Evolutionary conservation across 179 eudicot species (phyloP), one percentile per base, ranked within the genome.

Genomic region (Actinidia chinensis): DNA sequence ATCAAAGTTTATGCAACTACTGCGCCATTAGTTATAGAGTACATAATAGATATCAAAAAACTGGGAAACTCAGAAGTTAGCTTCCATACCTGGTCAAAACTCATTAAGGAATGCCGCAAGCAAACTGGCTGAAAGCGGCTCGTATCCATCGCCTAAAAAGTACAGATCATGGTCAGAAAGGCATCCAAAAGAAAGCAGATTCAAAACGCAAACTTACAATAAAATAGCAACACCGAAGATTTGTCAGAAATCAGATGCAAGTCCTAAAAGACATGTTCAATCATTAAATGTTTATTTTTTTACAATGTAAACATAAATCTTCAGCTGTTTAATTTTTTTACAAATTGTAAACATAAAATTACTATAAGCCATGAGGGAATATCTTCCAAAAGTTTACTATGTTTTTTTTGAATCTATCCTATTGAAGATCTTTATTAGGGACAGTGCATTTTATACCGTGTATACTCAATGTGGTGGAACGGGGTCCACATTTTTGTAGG

Each of bases 121-220:
- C 83, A 68, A 5, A 28, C 69, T 54, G 81, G 70, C 75, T 75
- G 74, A 84, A 81, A 70, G 83, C 23, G 59, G 80, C 89, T 65
- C 84, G 85, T 74, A 84, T 78, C 89, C 89, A 86, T 54, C 82
- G 87, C 80, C 89, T 86, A 63, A 22, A 36, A 13, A 44, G 56
- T 11, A 74, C 25, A 40, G 50, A 18, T 14, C 14, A 56, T 10
- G 55, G 44, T 18, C 8, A 43, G 47, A 36, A 58, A 25, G 33
- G 73, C 25, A 22, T 33, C 8, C 60, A 74, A 56, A 54, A 28
- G 14, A 74, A 11, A 15, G 13, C 11, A 74, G 55, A 40, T n/a
- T 46, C 15, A 55, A 74, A 33, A 65, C 2, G 50, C 63, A 55
- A 74, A 40, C 40, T 18, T 58, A 36, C 4, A 59, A 18, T 8